Base-by-base conservation (phyloP, 2,329 filamentous ascomycete species). In the Monosporascus cannonballus region DNA sequence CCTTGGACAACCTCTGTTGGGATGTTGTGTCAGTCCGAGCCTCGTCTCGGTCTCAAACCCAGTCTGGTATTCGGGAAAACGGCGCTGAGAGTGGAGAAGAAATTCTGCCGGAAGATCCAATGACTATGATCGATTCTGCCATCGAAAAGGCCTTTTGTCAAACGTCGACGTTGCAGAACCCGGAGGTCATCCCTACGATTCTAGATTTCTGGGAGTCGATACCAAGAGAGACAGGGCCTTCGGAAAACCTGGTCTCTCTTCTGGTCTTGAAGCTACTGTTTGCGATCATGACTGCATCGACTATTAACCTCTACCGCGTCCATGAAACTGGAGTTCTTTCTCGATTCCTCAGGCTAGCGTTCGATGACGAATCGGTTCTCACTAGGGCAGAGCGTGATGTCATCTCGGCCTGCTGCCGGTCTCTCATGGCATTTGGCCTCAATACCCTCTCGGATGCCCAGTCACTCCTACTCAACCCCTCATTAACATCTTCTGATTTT, bases 371-470 rank as follows among this genome's bases (percentile, higher is more conserved):
- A 48, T 76, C 78, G 20, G 67, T 70, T 15, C 72, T 89, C 30
- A 76, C 76, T 15, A 65, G 74, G 24, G 65, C 72, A 3, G 87
- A 91, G 64, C 77, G 75, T 60, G 67, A 74, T 25, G 74, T 84
- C 15, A 79, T 90, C 20, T 74, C 86, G 58, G 75, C 80, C 22
- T 76, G 96, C 25, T 92, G 88, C 63, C 80, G 80, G 58, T 77
- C 77, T 68, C 72, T 95, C 65, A 83, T 90, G 75, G 74, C 82
- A 53, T 77, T 94, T 56, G 93, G 94, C 20, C 81, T 96, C 59
- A 88, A 85, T 63, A 79, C 79, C 54, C 80, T 96, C n/a, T 83
- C 89, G 46, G 91, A 96, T 73, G 89, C 90, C 17, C 86, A 92
- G 63, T 84, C 86, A 55, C 77, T 99, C 30, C 68, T 86, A 38